Evolutionary conservation across 2,329 filamentous ascomycete genomes (phyloP), one percentile per base, ranked within the genome.

Genomic region (Apiospora sp.): DNA sequence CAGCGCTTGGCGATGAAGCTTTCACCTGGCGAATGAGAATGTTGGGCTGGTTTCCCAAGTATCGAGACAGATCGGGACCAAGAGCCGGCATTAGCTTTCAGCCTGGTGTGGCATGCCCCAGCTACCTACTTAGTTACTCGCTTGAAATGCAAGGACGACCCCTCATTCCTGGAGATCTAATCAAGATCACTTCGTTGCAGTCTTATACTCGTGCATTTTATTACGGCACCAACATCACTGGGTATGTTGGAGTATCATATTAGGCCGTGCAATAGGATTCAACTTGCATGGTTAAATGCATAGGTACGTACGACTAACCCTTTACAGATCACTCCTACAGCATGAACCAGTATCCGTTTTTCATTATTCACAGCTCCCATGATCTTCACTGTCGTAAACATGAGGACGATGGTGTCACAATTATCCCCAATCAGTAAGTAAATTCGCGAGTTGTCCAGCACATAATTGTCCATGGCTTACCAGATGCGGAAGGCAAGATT

Each of bases 271-370:
- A 48, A 68, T 7, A 48, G 16, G 10, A 19, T 48, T 48, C 67
- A n/a, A 13, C 41, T 8, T 37, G 16, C 30, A 27, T 16, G 24
- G 24, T 37, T 46, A 43, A 12, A 4, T 16, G 14, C 43, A 12
- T 14, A 44, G 14, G 37, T 10, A 41, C 10, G 37, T 10, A 30
- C 27, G 27, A 8, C 10, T 43, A n/a, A 22, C 19, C 14, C 34
- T 30, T 27, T 24, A 54, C 72, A 86, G 83, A 92, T 75, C 91
- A 93, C 80, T 91, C 89, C 0, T 91, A 93, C 79, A 85, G 87
- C 71, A 86, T 87, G 81, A 90, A 87, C 1, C 90, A 92, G 77
- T 93, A 92, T 76, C 90, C 91, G 1, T 83, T 89, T 0, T 77
- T 93, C 58, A 88, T 92, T 71, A 84, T 92, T 16, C 86, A 90